These are phyloP conservation scores for Malassezia japonica DNA, from an alignment of 1,284 basidiomycete species.

Conservation along the genomic window DNA sequence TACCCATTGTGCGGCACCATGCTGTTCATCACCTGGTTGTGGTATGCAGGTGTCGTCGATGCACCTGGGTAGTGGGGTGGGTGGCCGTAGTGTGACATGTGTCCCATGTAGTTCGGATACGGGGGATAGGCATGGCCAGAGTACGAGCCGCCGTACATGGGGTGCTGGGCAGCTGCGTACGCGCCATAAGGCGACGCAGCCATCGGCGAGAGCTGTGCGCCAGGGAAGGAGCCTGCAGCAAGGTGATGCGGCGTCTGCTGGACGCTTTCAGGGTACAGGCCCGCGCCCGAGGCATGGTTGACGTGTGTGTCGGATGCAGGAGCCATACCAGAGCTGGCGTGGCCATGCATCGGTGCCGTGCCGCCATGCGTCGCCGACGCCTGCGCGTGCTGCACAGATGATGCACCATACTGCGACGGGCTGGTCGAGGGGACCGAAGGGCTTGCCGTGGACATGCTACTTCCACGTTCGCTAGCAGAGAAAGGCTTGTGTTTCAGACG, in stretches of 20 bases:
- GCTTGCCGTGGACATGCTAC: constrained; percentile 14
- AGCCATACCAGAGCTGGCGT: constrained; percentile 1
- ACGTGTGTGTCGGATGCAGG: constrained; percentile 12
- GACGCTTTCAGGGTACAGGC: constrained; percentile 13
- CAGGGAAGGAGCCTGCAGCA: constrained; percentile 11
- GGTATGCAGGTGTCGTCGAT: constrained; percentile 11
- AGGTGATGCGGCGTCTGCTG: constrained; percentile 11
- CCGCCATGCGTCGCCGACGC: background rate
- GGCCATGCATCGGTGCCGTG: constrained; percentile 11
- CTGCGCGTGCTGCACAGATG: constrained; percentile 11
- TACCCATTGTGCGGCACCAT: constrained; percentile 16
- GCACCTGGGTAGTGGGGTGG: constrained; percentile 13
- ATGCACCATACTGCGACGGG: constrained; percentile 8
- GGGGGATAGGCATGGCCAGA: constrained; percentile 13
- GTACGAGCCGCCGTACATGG: constrained; percentile 17
- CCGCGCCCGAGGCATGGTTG: constrained; percentile 1
- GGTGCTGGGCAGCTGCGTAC: constrained; percentile 13
- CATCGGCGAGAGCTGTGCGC: constrained; percentile 16
- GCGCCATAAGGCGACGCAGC: constrained; percentile 14
- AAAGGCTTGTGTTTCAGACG: too few relatives aligned
- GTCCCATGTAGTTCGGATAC: constrained; percentile 17
- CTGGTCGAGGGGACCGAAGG: constrained; percentile 13
- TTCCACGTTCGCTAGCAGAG: too few relatives aligned
- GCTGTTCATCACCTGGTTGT: constrained; percentile 13
- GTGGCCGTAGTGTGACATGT: constrained; percentile 14